Percentiles rank a stretch among this genome's conserved stretches.
Conservation (phyloP, 768 basidiomycete genomes). For the Tylopilus sp. region DNA sequence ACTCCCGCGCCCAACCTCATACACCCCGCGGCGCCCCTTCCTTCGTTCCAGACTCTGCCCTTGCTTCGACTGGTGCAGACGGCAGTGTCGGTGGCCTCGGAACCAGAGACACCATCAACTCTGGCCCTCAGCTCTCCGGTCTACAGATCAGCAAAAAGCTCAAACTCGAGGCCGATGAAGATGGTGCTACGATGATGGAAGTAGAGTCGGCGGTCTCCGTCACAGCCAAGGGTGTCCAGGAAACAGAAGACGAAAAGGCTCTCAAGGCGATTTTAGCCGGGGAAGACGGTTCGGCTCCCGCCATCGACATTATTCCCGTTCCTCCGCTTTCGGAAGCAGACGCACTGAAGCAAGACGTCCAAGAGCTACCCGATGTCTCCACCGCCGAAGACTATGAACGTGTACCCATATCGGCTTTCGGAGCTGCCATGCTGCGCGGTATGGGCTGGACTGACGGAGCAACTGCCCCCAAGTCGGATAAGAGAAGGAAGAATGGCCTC, state of each 20-base stretch:
- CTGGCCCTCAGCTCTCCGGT: slow-evolving; percentile 68
- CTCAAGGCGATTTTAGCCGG: slow-evolving; percentile 74
- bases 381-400: slow-evolving; percentile 85
- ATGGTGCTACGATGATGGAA: slow-evolving; percentile 10
- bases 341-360: slow-evolving; percentile 80
- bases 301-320: slow-evolving; percentile 61
- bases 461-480: slow-evolving; percentile 57
- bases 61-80: slow-evolving; percentile 54
- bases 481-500: slow-evolving; percentile 51
- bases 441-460: slow-evolving; percentile 95
- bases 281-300: slow-evolving; percentile 34
- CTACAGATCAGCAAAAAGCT: slow-evolving; percentile 47
- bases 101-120: slow-evolving; percentile 71
- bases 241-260: slow-evolving; percentile 77
- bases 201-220: background rate
- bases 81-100: slow-evolving; percentile 79
- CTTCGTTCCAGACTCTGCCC: slow-evolving; percentile 65
- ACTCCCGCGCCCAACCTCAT: slow-evolving; percentile 10
- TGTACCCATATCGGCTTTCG: slow-evolving; percentile 90
- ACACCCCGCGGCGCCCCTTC: slow-evolving; percentile 25
- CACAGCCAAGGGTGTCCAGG: slow-evolving; percentile 37
- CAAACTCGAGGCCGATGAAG: slow-evolving; percentile 33
- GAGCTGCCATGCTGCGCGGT: slow-evolving; percentile 86
- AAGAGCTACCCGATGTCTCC: slow-evolving; percentile 70
- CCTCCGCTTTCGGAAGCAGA: slow-evolving; percentile 71